Evolutionary conservation across 805 yeast species (phyloP), one percentile per base, ranked within the genome.

Genomic region (Cyberlindnera xishuangbannaensis): DNA sequence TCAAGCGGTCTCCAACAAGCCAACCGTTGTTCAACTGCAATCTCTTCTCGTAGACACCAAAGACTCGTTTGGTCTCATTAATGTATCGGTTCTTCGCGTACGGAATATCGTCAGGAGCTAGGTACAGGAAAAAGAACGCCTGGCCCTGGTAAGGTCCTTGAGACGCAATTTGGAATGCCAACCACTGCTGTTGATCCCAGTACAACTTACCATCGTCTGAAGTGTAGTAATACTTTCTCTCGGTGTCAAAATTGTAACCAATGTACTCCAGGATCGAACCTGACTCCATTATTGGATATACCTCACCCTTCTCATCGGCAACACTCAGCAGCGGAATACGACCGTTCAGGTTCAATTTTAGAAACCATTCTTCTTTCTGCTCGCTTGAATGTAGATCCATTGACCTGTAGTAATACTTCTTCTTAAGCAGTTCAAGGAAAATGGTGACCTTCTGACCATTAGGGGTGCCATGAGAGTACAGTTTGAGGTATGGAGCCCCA

Each of bases 141-240:
- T 77, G 83, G 9, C 84, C 83, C 47, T 69, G 76, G 67, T 68
- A 72, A 36, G 83, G 83, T 20, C n/a, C n/a, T n/a, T 70, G 56
- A 7, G 73, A 72, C 40, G 78, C 76, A 59, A 71, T 65, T 45
- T 75, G 80, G 64, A 73, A 77, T 27, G 64, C 62, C 7, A 70
- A 43, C 69, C 78, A 67, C 41, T 73, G 75, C 44, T 69, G 48
- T 50, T 69, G 67, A 42, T 64, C 67, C 55, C 72, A 78, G 53
- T 76, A 78, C 28, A 55, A 47, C 6, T 48, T 51, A 18, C 74
- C 54, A 3, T 61, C 64, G 11, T 30, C 27, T 6, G 49, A 40
- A 13, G 47, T 40, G 37, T 53, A 59, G 29, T 57, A 55, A 39
- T 59, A 55, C 52, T 72, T 71, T 39, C 65, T 51, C 8, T 73